Evolutionary conservation across 176 grass and related monocot genomes (phyloP).

Genomic region (Cenchrus purpureus): DNA sequence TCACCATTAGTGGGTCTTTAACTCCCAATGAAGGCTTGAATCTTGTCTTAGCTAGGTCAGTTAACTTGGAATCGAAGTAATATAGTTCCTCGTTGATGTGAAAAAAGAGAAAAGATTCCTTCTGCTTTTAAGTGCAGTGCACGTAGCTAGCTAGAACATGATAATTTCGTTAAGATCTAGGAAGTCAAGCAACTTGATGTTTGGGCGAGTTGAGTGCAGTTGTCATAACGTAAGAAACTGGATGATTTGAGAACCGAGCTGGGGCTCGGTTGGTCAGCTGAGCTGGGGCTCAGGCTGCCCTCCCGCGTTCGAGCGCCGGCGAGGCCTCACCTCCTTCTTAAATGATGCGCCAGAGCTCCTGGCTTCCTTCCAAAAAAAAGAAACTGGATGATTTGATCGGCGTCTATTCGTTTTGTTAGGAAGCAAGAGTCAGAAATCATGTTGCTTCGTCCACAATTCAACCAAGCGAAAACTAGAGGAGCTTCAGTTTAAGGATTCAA

Average conservation of each 20-base stretch:
- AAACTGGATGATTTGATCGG: slow-evolving; percentile 1
- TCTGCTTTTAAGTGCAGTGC: background rate
- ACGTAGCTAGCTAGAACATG: slow-evolving; percentile 19
- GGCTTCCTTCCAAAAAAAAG: no score
- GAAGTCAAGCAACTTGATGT: slow-evolving; percentile 13
- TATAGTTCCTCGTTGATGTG: background rate
- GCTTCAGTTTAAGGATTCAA: slow-evolving; percentile 21
- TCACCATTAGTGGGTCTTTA: slow-evolving; percentile 19
- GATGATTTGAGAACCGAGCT: no score
- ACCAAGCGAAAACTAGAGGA: background rate
- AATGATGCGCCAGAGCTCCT: no score
- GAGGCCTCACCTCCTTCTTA: no score
- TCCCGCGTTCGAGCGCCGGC: no score
- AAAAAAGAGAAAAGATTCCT: background rate
- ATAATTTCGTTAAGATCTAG: slow-evolving; percentile 14
- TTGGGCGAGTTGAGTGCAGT: slow-evolving; percentile 14
- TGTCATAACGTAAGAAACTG: slow-evolving; percentile 40
- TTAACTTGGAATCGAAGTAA: slow-evolving; percentile 6
- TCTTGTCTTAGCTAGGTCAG: slow-evolving; percentile 10
- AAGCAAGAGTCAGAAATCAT: background rate
- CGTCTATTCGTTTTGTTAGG: slow-evolving; percentile 15
- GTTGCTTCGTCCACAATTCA: slow-evolving; percentile 30
- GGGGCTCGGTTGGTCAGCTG: no score
- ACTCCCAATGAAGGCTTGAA: slow-evolving; percentile 25
- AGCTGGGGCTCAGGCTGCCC: no score